phyloP scores from a whole-genome alignment of 805 yeast genomes.

The Nakazawaea ishiwadae region DNA sequence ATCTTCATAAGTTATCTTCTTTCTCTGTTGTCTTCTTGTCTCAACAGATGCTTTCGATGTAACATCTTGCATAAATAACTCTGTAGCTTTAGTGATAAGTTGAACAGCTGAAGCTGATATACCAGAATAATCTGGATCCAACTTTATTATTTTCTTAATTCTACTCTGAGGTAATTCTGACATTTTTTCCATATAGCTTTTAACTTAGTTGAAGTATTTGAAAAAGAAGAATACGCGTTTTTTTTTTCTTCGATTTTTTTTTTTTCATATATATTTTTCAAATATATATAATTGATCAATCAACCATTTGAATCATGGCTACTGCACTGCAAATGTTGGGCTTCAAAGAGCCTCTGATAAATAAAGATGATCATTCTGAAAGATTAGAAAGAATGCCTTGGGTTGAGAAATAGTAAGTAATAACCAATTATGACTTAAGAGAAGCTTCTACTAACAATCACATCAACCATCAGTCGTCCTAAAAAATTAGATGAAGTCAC shows the following conservation, averaged over 20 bases:
- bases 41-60: conserved; percentile 65
- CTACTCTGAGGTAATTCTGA: conserved; percentile 54
- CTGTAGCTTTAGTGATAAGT: conserved; percentile 45
- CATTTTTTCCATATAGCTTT: not conserved
- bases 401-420: conserved; percentile 80
- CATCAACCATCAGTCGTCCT: conserved; percentile 87
- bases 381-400: conserved; percentile 64
- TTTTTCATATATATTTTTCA: not conserved
- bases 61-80: conserved; percentile 63
- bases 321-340: conserved; percentile 7
- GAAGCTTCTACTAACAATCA: conserved; percentile 10
- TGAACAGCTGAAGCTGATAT: conserved; percentile 23
- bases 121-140: conserved; percentile 74
- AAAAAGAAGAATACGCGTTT: conserved; percentile 3
- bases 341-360: not conserved
- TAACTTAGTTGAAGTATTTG: not conserved
- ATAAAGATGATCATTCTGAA: conserved; percentile 22
- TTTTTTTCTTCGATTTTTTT: not conserved
- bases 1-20: conserved; percentile 67
- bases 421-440: too few relatives aligned
- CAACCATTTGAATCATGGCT: not conserved
- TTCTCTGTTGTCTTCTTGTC: conserved; percentile 62
- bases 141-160: conserved; percentile 65
- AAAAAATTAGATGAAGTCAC: conserved; percentile 80
- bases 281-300: too few relatives aligned